A percentile compares a stretch with the other conserved stretches of the same genome.
phyloP scores from a whole-genome alignment of 1,284 basidiomycete species.

The Ceratobasidium sp. region DNA sequence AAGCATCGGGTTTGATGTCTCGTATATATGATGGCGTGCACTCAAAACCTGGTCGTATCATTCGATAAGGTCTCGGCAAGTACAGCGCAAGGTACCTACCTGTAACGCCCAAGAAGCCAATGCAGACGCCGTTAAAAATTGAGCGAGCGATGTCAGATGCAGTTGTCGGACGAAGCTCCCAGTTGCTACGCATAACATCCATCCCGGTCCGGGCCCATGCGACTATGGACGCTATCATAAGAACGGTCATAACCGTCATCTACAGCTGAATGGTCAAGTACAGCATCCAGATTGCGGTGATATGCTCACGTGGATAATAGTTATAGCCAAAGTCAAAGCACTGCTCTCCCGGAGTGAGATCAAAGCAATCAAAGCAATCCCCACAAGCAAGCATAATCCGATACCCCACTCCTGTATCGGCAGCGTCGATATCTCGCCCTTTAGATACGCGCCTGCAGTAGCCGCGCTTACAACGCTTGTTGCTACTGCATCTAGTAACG shows the following conservation, averaged over 20 bases:
- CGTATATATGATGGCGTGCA: slow-evolving; percentile 72
- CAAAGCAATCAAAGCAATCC: slow-evolving; percentile 70
- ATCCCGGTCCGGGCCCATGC: slow-evolving; percentile 69
- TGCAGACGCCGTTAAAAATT: slow-evolving; percentile 74
- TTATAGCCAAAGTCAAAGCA: slow-evolving; percentile 68
- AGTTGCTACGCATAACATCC: slow-evolving; percentile 68
- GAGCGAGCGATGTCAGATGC: slow-evolving; percentile 60
- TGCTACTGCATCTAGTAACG: slow-evolving; percentile 75
- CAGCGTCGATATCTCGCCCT: slow-evolving; percentile 68
- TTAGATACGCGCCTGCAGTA: slow-evolving; percentile 75
- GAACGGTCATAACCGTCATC: slow-evolving; percentile 68
- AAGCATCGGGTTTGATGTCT: slow-evolving; percentile 68
- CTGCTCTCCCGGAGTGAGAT: slow-evolving; percentile 74
- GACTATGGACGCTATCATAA: slow-evolving; percentile 66
- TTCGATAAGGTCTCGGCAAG: neutral
- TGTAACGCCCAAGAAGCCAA: slow-evolving; percentile 77
- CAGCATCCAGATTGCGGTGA: neutral
- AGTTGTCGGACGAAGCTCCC: slow-evolving; percentile 60
- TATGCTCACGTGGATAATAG: slow-evolving; percentile 69
- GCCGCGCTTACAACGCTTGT: slow-evolving; percentile 78
- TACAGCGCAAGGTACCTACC: slow-evolving; percentile 56
- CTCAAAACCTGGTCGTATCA: slow-evolving; percentile 60
- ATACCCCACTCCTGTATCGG: slow-evolving; percentile 69
- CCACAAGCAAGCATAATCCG: slow-evolving; percentile 65
- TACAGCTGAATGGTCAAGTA: slow-evolving; percentile 52